phyloP scores from a whole-genome alignment of 2,329 filamentous ascomycete genomes.

The Calcarisporium arbuscula region DNA sequence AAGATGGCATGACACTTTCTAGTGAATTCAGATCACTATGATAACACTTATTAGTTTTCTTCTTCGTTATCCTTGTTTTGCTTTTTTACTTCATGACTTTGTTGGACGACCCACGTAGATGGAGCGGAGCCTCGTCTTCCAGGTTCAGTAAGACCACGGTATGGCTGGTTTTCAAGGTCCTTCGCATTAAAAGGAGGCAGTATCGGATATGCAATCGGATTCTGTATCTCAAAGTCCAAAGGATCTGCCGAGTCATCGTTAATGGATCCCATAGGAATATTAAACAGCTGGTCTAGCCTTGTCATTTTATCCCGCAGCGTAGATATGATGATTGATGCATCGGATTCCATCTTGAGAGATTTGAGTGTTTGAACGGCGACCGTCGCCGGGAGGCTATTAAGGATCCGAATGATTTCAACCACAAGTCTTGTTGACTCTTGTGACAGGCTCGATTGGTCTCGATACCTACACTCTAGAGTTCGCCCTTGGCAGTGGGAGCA shows the following conservation, averaged over 20 bases:
- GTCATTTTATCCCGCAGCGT: no score
- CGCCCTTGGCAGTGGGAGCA: conserved; percentile 13
- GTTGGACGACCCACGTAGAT: no score
- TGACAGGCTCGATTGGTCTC: conserved; percentile 10
- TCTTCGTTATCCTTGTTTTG: no score
- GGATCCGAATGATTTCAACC: conserved; percentile 18
- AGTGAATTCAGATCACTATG: no score
- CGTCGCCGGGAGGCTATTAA: conserved; percentile 14
- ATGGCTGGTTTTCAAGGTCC: not conserved
- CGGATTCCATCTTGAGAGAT: conserved; percentile 14
- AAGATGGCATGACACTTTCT: no score
- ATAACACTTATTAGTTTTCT: no score
- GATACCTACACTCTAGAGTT: conserved; percentile 10
- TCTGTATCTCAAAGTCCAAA: conserved; percentile 3
- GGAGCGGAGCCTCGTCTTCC: no score
- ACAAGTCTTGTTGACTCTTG: conserved; percentile 4
- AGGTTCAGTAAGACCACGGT: no score
- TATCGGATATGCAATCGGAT: conserved; percentile 4
- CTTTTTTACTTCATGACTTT: no score
- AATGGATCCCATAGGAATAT: no score
- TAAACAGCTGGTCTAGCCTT: no score
- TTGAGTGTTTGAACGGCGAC: conserved; percentile 15
- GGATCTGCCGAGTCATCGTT: no score
- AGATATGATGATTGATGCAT: conserved; percentile 15
- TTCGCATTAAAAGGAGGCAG: not conserved